Conservation (phyloP, 768 basidiomycete species). For the Lepiota subincarnata region DNA sequence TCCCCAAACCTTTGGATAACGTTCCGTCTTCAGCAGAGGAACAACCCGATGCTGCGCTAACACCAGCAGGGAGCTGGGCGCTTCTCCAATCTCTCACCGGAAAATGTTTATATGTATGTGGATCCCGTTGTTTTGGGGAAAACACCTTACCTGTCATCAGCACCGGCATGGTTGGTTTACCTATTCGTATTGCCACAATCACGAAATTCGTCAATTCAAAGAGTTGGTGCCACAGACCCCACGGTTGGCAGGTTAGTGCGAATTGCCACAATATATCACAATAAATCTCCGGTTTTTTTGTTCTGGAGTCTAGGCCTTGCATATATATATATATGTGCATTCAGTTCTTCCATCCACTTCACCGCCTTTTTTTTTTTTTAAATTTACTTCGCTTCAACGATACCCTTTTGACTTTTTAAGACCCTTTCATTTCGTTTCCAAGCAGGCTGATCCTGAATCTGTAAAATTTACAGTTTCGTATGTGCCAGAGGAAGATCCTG, state of each 20-base stretch:
- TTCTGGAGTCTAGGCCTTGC: constrained; percentile 9
- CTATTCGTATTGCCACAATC: constrained; percentile 94
- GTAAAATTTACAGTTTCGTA: constrained; percentile 49
- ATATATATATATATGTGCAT: constrained; percentile 11
- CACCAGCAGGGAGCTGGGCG: constrained; percentile 77
- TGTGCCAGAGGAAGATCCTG: constrained; percentile 82
- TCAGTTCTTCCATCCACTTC: constrained; percentile 18
- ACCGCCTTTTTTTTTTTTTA: constrained; percentile 20
- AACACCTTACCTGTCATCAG: constrained; percentile 36
- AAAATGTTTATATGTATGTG: constrained; percentile 80
- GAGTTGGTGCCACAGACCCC: constrained; percentile 66
- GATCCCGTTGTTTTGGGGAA: constrained; percentile 20
- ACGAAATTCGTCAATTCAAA: constrained; percentile 94
- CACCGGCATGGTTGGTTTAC: constrained; percentile 94
- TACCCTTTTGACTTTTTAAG: neutral
- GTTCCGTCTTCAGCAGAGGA: constrained; percentile 38
- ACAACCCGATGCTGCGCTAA: constrained; percentile 53
- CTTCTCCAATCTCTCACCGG: constrained; percentile 76
- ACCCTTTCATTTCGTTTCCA: constrained; percentile 18
- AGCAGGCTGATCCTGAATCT: constrained; percentile 15
- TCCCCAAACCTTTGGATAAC: constrained; percentile 59
- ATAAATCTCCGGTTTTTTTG: constrained; percentile 7
- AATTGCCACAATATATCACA: constrained; percentile 6
- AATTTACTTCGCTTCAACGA: constrained; percentile 9
- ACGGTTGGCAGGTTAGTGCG: constrained; percentile 55